Evolutionary conservation across 1,284 basidiomycete species (phyloP).

Genomic region (Microbotryomycetes sp.): DNA sequence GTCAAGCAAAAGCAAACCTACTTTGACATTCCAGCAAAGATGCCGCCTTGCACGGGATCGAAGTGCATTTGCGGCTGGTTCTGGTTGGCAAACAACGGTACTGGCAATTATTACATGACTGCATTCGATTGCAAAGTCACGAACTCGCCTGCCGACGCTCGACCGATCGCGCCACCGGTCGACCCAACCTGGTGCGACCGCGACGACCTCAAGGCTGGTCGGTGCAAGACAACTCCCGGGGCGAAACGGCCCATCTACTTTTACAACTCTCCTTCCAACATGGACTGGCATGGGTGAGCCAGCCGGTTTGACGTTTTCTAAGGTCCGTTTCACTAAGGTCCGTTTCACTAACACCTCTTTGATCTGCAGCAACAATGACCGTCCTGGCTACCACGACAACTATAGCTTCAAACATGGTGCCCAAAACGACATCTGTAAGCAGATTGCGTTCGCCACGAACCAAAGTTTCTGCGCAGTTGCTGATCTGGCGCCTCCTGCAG

Average conservation of each 20-base stretch:
- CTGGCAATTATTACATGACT: constrained; percentile 10
- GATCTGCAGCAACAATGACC: background rate
- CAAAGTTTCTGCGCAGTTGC: background rate
- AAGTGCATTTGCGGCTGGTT: constrained; percentile 17
- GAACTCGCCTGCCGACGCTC: background rate
- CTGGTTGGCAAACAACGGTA: constrained; percentile 14
- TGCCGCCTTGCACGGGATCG: constrained; percentile 6
- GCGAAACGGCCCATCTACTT: constrained; percentile 7
- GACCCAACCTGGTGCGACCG: constrained; percentile 3
- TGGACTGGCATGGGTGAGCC: background rate
- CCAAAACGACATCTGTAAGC: background rate
- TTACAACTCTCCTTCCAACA: constrained; percentile 6
- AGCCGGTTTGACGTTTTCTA: too few species aligned
- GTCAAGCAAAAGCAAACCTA: constrained; percentile 4
- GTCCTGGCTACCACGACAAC: background rate
- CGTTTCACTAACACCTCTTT: too few species aligned
- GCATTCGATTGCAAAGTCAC: constrained; percentile 10
- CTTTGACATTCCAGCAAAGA: constrained; percentile 8
- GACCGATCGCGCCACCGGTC: background rate
- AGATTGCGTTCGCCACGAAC: background rate
- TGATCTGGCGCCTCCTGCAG: background rate
- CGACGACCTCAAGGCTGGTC: background rate
- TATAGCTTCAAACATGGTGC: constrained; percentile 4
- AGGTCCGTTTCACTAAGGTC: too few species aligned
- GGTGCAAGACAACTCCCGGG: background rate